Conservation (phyloP, 768 basidiomycete genomes). For the Russula sp. region DNA sequence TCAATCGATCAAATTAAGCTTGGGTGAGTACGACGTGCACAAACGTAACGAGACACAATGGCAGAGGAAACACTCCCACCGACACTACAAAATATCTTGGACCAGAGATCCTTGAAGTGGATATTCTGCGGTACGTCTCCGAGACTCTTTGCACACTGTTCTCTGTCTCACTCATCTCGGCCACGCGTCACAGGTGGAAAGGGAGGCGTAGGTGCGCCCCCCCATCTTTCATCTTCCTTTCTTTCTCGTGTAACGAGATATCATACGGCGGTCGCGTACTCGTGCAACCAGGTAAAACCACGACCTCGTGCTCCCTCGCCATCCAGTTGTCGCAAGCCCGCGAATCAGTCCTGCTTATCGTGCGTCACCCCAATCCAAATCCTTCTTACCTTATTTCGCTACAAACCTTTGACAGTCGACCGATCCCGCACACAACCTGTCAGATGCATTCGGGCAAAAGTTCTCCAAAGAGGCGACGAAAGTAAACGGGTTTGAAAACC, state of each 20-base stretch:
- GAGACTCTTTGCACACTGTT: neutral
- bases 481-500: slow-evolving; percentile 95
- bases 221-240: neutral
- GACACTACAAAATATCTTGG: slow-evolving; percentile 89
- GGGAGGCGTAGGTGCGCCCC: slow-evolving; percentile 85
- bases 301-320: slow-evolving; percentile 95
- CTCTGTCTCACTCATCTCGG: neutral
- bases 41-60: slow-evolving; percentile 31
- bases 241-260: neutral
- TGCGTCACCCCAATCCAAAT: slow-evolving; percentile 33
- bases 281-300: slow-evolving; percentile 75
- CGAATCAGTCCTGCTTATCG: slow-evolving; percentile 95
- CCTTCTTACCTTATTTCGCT: neutral
- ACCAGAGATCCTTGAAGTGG: slow-evolving; percentile 93
- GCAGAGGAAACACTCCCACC: slow-evolving; percentile 63
- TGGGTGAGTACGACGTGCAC: no score
- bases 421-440: slow-evolving; percentile 99
- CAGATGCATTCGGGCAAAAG: slow-evolving; percentile 97
- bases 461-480: slow-evolving; percentile 98
- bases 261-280: neutral
- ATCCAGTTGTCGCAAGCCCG: slow-evolving; percentile 87
- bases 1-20: neutral
- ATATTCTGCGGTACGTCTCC: slow-evolving; percentile 86
- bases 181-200: slow-evolving; percentile 66
- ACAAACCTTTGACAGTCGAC: slow-evolving; percentile 60